Conservation (phyloP, 257 asterid species). For the Solanum bulbocastanum region DNA sequence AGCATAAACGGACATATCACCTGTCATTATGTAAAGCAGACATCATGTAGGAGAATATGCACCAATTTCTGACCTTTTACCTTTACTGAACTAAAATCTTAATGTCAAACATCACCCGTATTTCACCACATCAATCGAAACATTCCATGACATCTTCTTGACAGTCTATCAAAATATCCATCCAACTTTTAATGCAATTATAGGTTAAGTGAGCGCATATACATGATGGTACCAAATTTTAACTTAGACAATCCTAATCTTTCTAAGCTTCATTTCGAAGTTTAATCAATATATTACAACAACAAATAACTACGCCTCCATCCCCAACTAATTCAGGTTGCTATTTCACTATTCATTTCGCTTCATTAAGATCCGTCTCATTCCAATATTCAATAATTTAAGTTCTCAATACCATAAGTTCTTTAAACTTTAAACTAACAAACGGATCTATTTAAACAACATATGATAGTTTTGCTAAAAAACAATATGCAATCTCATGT, state of each 20-base stretch:
- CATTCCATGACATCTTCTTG: neutral
- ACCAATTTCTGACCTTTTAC: neutral
- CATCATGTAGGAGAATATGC: neutral
- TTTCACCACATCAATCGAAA: neutral
- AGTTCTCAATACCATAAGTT: neutral
- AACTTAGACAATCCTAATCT: neutral
- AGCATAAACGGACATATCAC: slow-evolving; percentile 77
- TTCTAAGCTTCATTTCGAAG: neutral
- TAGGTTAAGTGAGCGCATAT: neutral
- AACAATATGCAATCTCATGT: neutral
- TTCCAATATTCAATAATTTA: neutral
- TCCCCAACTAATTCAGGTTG: neutral
- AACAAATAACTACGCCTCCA: neutral
- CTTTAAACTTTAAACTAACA: neutral
- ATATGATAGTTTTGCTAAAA: neutral
- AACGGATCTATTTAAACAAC: neutral
- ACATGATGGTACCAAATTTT: neutral
- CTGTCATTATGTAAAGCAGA: slow-evolving; percentile 25
- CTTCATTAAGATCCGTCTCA: neutral
- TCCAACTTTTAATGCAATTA: neutral
- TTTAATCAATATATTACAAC: neutral
- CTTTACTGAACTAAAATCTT: neutral
- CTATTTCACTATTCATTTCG: neutral
- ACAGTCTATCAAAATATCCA: neutral
- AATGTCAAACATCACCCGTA: neutral